These are phyloP conservation scores for Pogostemon cablin DNA, from an alignment of 257 asterid species.

Conservation along the genomic window DNA sequence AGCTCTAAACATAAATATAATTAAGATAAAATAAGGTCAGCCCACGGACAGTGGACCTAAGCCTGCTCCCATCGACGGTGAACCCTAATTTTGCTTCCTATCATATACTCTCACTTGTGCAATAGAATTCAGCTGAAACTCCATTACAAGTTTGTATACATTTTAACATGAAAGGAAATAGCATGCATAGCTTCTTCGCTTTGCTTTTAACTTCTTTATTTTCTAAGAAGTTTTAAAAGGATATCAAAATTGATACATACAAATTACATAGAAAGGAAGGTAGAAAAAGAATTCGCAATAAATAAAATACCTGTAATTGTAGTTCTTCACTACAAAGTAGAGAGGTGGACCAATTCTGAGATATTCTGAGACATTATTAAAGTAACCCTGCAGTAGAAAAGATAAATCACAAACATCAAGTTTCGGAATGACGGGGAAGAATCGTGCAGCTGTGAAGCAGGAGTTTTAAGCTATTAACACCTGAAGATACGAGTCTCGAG, in stretches of 20 bases:
- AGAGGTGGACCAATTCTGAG: constrained; percentile 97
- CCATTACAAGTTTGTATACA: background rate
- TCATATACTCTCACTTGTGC: too few species aligned
- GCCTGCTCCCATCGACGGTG: too few species aligned
- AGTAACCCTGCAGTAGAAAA: constrained; percentile 76
- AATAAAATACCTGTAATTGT: constrained; percentile 71
- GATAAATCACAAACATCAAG: constrained; percentile 27
- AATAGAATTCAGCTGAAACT: background rate
- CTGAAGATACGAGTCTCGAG: constrained; percentile 98
- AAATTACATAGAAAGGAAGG: constrained; percentile 14
- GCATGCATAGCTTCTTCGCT: background rate
- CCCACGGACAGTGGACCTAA: too few species aligned
- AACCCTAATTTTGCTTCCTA: too few species aligned
- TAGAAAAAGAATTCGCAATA: constrained; percentile 7
- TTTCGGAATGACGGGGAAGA: constrained; percentile 18
- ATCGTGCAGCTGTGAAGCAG: constrained; percentile 18
- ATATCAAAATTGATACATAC: background rate
- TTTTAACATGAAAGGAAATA: constrained; percentile 17
- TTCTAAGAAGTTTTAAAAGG: background rate
- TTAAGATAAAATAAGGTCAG: too few species aligned
- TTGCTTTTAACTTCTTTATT: background rate
- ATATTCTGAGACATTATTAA: constrained; percentile 69
- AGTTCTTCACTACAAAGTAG: constrained; percentile 88
- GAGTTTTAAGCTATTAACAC: constrained; percentile 41
- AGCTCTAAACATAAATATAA: too few species aligned